phyloP scores from a whole-genome alignment of 257 asterid genomes.

The Solanum paucissectum region DNA sequence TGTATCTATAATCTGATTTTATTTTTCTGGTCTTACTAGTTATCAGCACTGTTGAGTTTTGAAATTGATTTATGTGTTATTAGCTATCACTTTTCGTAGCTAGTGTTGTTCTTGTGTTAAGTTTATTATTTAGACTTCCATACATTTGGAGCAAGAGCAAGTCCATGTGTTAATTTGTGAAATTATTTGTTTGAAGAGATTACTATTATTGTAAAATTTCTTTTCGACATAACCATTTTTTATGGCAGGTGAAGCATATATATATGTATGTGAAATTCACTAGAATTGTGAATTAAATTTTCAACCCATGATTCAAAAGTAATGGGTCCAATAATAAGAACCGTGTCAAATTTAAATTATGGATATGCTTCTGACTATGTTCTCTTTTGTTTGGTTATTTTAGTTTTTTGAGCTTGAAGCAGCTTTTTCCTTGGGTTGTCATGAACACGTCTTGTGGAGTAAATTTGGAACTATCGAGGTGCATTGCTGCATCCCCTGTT shows the following conservation, averaged over 20 bases:
- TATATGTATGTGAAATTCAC: background rate
- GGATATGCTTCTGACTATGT: background rate
- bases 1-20: background rate
- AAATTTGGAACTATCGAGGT: slow-evolving; percentile 1
- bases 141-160: background rate
- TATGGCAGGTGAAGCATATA: background rate
- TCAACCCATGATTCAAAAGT: background rate
- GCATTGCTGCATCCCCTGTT: background rate
- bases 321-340: background rate
- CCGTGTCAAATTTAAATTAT: background rate
- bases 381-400: background rate
- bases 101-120: background rate
- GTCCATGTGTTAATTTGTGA: background rate
- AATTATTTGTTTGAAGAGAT: background rate
- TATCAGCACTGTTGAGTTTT: background rate
- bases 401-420: background rate
- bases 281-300: background rate
- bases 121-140: background rate
- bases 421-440: background rate
- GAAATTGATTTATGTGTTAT: background rate
- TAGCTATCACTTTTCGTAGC: background rate
- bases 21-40: background rate
- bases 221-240: background rate
- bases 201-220: background rate
- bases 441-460: slow-evolving; percentile 19